Evolutionary conservation across 345 rosid genomes (phyloP), one percentile per base, ranked within the genome.

Genomic region (Pistacia vera): DNA sequence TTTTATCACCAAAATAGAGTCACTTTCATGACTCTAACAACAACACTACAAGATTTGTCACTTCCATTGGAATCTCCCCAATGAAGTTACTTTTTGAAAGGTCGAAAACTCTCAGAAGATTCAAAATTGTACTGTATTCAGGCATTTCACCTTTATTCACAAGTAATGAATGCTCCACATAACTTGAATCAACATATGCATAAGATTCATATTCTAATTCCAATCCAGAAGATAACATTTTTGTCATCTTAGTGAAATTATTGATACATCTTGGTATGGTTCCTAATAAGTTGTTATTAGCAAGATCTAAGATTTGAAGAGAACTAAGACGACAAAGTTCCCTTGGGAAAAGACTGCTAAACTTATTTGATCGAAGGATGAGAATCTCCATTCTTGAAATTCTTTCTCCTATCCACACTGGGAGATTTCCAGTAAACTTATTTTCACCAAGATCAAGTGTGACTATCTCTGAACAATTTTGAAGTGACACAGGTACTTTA

Each of bases 361-460:
- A 77, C 36, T 20, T 57, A n/a, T 83, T 83, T 2, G 63, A 76
- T 8, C 74, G 49, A 51, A 79, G 38, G 6, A 51, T 61, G 38
- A 73, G 48, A 22, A 73, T 18, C 0, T 49, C 46, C 33, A 28
- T 10, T 4, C 49, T 14, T 2, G 70, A 52, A 12, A 78, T 36
- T 2, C 14, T 13, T 18, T 73, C 74, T 6, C 66, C 71, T 3
- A 58, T 54, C 75, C 75, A 71, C 3, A 12, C 0, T 4, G 66
- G 75, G 18, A 77, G 14, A 3, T 44, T 57, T 5, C 80, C 76
- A 13, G 8, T 11, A n/a, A 77, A 65, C 1, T 41, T 16, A 38
- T 65, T 65, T 65, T 36, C 52, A 16, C 51, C 49, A 41, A 65
- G 17, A 10, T 65, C 68, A 38, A 65, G 49, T 41, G 2, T 13